Evolutionary conservation across 306 rosid genomes (phyloP), one percentile per base, ranked within the genome.

Genomic region (Prunus mume): DNA sequence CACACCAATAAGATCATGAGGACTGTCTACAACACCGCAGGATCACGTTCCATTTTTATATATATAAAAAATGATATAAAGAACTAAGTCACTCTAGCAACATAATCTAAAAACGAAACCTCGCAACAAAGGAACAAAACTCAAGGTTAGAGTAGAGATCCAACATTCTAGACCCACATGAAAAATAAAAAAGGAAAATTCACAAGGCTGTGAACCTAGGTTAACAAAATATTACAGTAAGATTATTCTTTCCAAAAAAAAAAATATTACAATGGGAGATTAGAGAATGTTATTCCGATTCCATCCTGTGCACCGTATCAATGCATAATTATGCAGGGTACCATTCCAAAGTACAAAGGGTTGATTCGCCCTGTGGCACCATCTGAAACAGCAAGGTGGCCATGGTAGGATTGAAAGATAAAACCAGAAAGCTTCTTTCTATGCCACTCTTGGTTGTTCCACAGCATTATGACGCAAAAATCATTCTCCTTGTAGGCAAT

Each of bases 401-500:
- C 81, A 71, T 76, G 88, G 76, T 74, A 78, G 65, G 81, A 80
- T 78, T 82, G 79, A 79, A 79, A 82, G 78, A 82, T 54, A 75
- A 85, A 84, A 83, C 83, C 69, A 82, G 81, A 75, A 84, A 79
- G 64, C 70, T 69, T 78, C 75, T 79, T 89, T 81, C 85, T 73
- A 85, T 84, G 85, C 88, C 86, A 69, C 81, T 67, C 77, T 65
- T 76, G 77, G 74, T 81, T 77, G 78, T 47, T 79, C 80, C 69
- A 68, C 34, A 45, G 41, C 80, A 66, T 66, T 38, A 32, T 65
- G 68, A 20, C 46, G 41, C 76, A 79, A 56, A 41, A n/a, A 84
- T 96, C 65, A 96, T 80, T 96, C 99, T 28, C 99, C 93, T 86
- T 92, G 99, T 50, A 92, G 86, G 82, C 93, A 96, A 86, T 96